A percentile compares a stretch with the other conserved stretches of the same genome.
Evolutionary conservation across 139 green algal genomes (phyloP).

Genomic region (Asterochloris sp.): DNA sequence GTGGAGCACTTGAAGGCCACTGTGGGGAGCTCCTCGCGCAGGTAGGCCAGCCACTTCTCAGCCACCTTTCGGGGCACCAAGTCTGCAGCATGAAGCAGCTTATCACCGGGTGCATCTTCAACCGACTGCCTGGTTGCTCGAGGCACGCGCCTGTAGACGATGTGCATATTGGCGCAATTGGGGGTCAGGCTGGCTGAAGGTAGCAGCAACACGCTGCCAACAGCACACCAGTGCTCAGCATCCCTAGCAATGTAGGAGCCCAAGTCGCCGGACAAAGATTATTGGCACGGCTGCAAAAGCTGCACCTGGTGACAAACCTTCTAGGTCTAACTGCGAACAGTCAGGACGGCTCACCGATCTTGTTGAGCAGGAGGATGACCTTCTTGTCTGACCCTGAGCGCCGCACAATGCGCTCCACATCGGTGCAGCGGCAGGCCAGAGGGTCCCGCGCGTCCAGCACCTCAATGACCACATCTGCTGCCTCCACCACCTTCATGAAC

Average conservation of each 20-base stretch:
- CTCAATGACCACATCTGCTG: slow-evolving; percentile 90
- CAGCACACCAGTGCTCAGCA: too few relatives aligned
- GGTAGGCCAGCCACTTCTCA: slow-evolving; percentile 90
- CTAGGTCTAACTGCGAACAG: too few relatives aligned
- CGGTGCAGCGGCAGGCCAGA: slow-evolving; percentile 79
- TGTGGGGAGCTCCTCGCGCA: slow-evolving; percentile 90
- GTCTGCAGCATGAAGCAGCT: slow-evolving; percentile 46
- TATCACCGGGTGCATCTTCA: too few relatives aligned
- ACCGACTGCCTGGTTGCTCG: too few relatives aligned
- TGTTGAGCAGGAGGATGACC: slow-evolving; percentile 98
- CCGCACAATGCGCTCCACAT: slow-evolving; percentile 91
- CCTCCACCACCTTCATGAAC: slow-evolving; percentile 91
- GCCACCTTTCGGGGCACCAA: slow-evolving; percentile 86
- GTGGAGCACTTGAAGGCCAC: slow-evolving; percentile 97
- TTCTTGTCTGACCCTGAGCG: slow-evolving; percentile 77
- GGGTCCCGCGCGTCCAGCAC: slow-evolving; percentile 96
- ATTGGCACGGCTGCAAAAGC: too few relatives aligned
- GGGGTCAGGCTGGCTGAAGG: too few relatives aligned
- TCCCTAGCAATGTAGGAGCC: too few relatives aligned
- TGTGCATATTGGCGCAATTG: too few relatives aligned
- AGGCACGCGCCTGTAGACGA: too few relatives aligned
- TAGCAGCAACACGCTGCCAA: too few relatives aligned
- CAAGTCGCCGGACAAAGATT: too few relatives aligned
- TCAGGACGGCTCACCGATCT: slow-evolving; percentile 70
- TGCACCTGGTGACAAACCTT: too few relatives aligned